These are phyloP conservation scores for Sungouiozyma ichnusensis DNA, from an alignment of 805 yeast species.

Conservation along the genomic window DNA sequence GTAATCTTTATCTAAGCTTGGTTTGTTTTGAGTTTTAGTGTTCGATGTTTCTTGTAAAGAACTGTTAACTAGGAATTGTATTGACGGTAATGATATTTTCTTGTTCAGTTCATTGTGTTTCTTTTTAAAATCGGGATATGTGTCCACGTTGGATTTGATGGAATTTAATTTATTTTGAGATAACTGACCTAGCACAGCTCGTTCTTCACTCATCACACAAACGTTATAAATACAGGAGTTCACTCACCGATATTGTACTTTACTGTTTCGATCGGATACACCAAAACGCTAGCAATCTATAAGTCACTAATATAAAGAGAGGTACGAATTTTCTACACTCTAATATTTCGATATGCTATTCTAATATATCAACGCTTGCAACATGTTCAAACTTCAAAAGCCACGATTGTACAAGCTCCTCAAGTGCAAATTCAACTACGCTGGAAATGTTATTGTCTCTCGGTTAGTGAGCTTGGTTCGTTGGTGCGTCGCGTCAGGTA, in stretches of 20 bases:
- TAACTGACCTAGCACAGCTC: not conserved
- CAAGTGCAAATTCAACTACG: not conserved
- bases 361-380: too few species aligned
- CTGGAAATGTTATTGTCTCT: not conserved
- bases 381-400: too few species aligned
- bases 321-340: too few species aligned
- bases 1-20: constrained; percentile 8
- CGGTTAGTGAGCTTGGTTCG: not conserved
- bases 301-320: too few species aligned
- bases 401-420: not conserved
- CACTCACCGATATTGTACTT: too few species aligned
- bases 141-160: not conserved
- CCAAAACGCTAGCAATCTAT: too few species aligned
- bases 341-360: too few species aligned
- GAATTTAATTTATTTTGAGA: constrained; percentile 1
- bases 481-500: not conserved
- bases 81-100: constrained; percentile 13
- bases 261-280: too few species aligned
- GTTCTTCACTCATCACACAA: not conserved
- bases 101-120: not conserved
- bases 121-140: not conserved
- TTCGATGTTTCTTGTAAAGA: constrained; percentile 1
- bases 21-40: not conserved
- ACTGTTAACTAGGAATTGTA: constrained; percentile 11
- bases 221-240: too few species aligned